These are phyloP conservation scores for Neurospora sp. DNA, from an alignment of 495 filamentous ascomycete species.

Conservation along the genomic window DNA sequence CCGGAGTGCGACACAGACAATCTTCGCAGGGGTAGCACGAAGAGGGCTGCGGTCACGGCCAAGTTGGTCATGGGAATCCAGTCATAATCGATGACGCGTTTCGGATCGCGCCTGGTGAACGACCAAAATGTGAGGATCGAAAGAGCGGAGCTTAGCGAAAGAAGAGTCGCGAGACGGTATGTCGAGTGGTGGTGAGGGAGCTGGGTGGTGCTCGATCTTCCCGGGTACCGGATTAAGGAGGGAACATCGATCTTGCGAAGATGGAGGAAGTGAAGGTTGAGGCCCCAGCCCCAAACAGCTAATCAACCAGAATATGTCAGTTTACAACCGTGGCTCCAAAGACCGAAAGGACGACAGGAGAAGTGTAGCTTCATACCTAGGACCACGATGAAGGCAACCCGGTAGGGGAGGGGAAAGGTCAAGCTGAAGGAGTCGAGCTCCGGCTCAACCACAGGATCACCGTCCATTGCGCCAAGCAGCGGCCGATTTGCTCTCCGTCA, in stretches of 20 bases:
- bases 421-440: constrained; percentile 78
- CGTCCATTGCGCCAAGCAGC: constrained; percentile 53
- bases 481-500: constrained; percentile 9
- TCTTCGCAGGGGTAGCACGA: constrained; percentile 55
- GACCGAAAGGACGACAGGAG: neutral
- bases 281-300: constrained; percentile 88
- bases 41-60: constrained; percentile 52
- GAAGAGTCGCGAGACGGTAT: constrained; percentile 69
- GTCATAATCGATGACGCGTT: constrained; percentile 61
- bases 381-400: constrained; percentile 68
- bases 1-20: constrained; percentile 60
- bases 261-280: constrained; percentile 75
- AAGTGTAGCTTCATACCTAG: constrained; percentile 47
- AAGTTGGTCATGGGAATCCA: constrained; percentile 76
- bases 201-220: constrained; percentile 52
- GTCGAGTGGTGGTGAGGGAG: constrained; percentile 65
- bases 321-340: neutral
- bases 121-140: constrained; percentile 76
- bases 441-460: constrained; percentile 68
- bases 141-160: constrained; percentile 56
- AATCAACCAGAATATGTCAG: constrained; percentile 11
- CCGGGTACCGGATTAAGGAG: constrained; percentile 67
- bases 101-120: constrained; percentile 56
- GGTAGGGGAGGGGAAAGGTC: constrained; percentile 75
- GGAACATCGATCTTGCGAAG: constrained; percentile 71